Conservation (phyloP, 192 early-diverging fungal genomes). For the Kappamyces sp. region DNA sequence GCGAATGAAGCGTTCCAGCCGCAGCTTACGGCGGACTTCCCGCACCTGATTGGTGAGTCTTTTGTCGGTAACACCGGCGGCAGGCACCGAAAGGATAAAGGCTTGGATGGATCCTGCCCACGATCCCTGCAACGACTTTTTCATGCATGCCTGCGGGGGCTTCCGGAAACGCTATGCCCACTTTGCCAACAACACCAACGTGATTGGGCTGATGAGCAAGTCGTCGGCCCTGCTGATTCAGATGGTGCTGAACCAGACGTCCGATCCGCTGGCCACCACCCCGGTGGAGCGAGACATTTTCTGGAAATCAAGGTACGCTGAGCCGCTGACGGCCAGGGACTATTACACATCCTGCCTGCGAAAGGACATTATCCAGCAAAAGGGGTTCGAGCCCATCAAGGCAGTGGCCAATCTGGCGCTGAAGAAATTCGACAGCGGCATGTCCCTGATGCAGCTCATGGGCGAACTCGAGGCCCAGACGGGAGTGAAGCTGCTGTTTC, state of each 20-base stretch:
- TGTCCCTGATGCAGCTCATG: conserved; percentile 22
- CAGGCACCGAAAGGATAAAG: conserved; percentile 15
- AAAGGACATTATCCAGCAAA: conserved; percentile 16
- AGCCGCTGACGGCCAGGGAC: conserved; percentile 1
- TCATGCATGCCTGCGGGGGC: conserved; percentile 32
- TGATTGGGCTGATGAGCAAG: conserved; percentile 29
- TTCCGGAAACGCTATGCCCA: conserved; percentile 23
- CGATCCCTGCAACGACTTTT: conserved; percentile 43
- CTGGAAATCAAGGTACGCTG: conserved; percentile 1
- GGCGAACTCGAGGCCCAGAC: conserved; percentile 19
- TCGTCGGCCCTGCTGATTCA: conserved; percentile 32
- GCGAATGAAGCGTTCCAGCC: conserved; percentile 31
- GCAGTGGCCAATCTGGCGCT: conserved; percentile 20
- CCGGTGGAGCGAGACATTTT: conserved; percentile 24
- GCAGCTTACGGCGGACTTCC: conserved; percentile 24
- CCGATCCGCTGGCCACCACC: conserved; percentile 17
- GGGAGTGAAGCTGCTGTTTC: conserved; percentile 30
- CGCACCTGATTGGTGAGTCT: conserved; percentile 24
- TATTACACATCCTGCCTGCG: conserved; percentile 38
- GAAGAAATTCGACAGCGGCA: background rate
- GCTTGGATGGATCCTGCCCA: conserved; percentile 28
- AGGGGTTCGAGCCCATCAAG: conserved; percentile 32
- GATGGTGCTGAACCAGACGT: conserved; percentile 20
- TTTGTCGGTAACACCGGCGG: no score
- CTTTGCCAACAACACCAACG: conserved; percentile 13